Percentiles rank a stretch among this genome's conserved stretches.
These are phyloP conservation scores for Colletotrichum musicola DNA, from an alignment of 2,329 filamentous ascomycete species.

Conservation along the genomic window DNA sequence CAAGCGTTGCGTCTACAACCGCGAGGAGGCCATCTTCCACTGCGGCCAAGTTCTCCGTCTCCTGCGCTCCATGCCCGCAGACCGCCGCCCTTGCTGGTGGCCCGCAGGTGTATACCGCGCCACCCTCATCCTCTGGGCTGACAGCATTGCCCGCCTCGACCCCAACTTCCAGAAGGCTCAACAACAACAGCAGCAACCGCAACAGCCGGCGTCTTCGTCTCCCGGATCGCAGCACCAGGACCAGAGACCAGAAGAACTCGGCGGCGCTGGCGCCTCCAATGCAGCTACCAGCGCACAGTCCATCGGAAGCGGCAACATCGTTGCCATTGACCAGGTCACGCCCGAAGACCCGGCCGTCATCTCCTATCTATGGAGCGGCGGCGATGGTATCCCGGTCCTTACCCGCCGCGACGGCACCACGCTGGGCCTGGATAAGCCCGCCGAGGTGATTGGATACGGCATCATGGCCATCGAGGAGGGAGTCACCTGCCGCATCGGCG, in stretches of 20 bases:
- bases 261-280: conserved; percentile 25
- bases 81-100: conserved; percentile 78
- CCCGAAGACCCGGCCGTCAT: conserved; percentile 54
- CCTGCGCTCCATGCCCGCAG: conserved; percentile 69
- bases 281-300: background rate
- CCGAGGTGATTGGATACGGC: conserved; percentile 55
- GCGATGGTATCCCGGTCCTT: conserved; percentile 50
- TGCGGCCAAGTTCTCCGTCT: conserved; percentile 76
- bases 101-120: conserved; percentile 77
- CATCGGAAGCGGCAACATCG: conserved; percentile 29
- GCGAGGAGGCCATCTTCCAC: conserved; percentile 75
- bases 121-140: conserved; percentile 72
- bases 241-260: conserved; percentile 27
- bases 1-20: conserved; percentile 73
- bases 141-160: conserved; percentile 62
- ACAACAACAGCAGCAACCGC: conserved; percentile 2
- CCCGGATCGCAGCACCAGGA: conserved; percentile 26
- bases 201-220: conserved; percentile 32
- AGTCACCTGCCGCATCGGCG: conserved; percentile 56
- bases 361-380: conserved; percentile 54
- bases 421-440: conserved; percentile 53
- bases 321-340: conserved; percentile 56
- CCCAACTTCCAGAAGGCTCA: conserved; percentile 48
- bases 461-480: conserved; percentile 55
- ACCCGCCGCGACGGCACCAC: conserved; percentile 49